phyloP scores from a whole-genome alignment of 768 basidiomycete genomes.

The Macrolepiota albuminosa region DNA sequence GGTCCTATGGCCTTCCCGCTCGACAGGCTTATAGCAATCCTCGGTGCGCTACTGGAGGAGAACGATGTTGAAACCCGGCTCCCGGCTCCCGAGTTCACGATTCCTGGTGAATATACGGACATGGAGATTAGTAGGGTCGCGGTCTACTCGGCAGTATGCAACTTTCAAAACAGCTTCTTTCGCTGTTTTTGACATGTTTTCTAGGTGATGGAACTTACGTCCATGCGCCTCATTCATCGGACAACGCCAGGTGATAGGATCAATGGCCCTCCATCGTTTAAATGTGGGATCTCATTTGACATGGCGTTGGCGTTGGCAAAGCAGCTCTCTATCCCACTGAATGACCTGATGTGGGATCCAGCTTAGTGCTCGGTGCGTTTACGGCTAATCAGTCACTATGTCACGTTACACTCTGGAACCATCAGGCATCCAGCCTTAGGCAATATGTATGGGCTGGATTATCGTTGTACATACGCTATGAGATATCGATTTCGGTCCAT shows the following conservation, averaged over 20 bases:
- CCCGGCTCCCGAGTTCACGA: constrained; percentile 38
- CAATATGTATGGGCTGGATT: neutral
- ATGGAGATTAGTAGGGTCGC: constrained; percentile 67
- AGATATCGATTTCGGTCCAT: neutral
- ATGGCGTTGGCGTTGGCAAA: constrained; percentile 50
- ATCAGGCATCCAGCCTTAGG: neutral
- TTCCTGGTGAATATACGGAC: constrained; percentile 71
- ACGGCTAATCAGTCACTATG: neutral
- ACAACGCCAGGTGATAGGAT: constrained; percentile 56
- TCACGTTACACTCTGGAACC: neutral
- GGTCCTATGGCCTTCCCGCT: neutral
- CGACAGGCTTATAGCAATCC: constrained; percentile 61
- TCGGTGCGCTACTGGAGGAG: constrained; percentile 74
- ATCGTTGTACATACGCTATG: neutral
- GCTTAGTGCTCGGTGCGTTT: constrained; percentile 14
- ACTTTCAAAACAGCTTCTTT: neutral
- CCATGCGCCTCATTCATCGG: constrained; percentile 62
- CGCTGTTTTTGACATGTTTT: neutral
- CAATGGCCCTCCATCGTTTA: constrained; percentile 69
- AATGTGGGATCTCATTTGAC: constrained; percentile 65
- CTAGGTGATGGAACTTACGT: constrained; percentile 64
- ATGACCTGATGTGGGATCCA: constrained; percentile 70
- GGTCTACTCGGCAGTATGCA: constrained; percentile 53
- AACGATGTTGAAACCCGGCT: constrained; percentile 51
- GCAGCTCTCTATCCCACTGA: constrained; percentile 53